Base-by-base conservation (phyloP, 768 basidiomycete genomes). In the Phanerochaete carnosa region DNA sequence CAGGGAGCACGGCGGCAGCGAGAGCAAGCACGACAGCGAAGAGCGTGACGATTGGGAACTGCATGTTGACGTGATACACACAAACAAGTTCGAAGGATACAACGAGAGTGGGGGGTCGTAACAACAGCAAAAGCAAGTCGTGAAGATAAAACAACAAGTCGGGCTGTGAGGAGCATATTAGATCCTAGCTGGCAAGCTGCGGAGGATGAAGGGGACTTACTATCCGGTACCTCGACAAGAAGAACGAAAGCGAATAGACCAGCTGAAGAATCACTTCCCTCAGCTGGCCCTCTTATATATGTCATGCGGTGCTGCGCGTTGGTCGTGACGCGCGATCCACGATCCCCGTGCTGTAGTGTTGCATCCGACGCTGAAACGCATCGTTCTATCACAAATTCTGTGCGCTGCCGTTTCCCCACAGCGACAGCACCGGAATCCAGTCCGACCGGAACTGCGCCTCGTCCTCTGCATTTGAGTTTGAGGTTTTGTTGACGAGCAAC, bases 221-320 rank as follows among this genome's bases (percentile, higher is more conserved):
- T 55, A 55, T 55, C 54, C 54, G 54, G 54, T 55, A 55, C 54
- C 54, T 22, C 54, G 23, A 55, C 54, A 26, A 8, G 33, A 26
- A 43, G 22, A 43, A 55, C 26, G 35, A 55, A 39, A 43, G 54
- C 54, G 37, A 55, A 43, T 43, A 55, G 37, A 29, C 54, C 35
- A 55, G 54, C 54, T 55, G 35, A 37, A 30, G 52, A 54, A 12
- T 30, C 26, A 8, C 6, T 11, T 29, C 16, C 15, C 32, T n/a
- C n/a, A n/a, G 9, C 22, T 22, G 32, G 2, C n/a, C 35, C 7
- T 33, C 35, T 55, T 55, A 55, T 55, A 54, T 54, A 35, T 32
- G 7, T 32, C 13, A n/a, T 32, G n/a, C 16, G 25, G 28, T 28
- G 49, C 49, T 51, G 26, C 15, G 11, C 26, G 49, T 3, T 29